Base-by-base conservation (phyloP, 2,329 filamentous ascomycete species). In the Tolypocladium paradoxum region DNA sequence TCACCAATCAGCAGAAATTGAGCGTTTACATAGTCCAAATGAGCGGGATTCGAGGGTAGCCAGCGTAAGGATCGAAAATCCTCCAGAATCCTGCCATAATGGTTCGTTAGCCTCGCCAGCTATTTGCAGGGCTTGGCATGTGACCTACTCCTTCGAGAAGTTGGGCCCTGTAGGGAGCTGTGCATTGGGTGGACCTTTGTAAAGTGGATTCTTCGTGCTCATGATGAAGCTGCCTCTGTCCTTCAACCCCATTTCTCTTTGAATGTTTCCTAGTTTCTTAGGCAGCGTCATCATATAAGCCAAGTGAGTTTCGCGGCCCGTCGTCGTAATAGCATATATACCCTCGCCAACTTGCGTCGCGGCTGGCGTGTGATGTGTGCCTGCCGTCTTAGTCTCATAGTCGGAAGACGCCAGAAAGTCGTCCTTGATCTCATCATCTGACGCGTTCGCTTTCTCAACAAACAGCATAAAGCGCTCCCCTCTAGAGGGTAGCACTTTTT, bases 271-370 rank as follows among this genome's bases (percentile, higher is more conserved):
- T 1, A 88, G 65, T 54, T 87, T 73, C 3, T 78, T 71, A 0
- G 90, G 89, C 31, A 92, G 76, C 0, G 88, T 95, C 49, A 90
- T 72, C 54, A 90, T 79, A 63, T 96, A 96, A 0, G 79, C 87
- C 11, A 96, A 74, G 61, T 95, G 90, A 2, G 83, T 88, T 48
- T 86, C 81, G 0, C 84, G 75, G 1, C 82, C 83, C 0, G 85
- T 88, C 2, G 79, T 82, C 0, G 85, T 90, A 51, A 96, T 83
- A 0, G 85, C 86, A 61, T 96, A 96, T 0, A 95, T 82, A 0
- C 90, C 91, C 66, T 95, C 90, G 0, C 84, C 90, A n/a, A 90
- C 76, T 0, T 88, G 87, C 0, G 79, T 84, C 1, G 87, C 85
- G 1, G 86, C 81, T 0, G 88, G 84, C 0, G 75, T 77, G 50